These are phyloP conservation scores for Acer saccharum DNA, from an alignment of 345 rosid species.

Conservation along the genomic window DNA sequence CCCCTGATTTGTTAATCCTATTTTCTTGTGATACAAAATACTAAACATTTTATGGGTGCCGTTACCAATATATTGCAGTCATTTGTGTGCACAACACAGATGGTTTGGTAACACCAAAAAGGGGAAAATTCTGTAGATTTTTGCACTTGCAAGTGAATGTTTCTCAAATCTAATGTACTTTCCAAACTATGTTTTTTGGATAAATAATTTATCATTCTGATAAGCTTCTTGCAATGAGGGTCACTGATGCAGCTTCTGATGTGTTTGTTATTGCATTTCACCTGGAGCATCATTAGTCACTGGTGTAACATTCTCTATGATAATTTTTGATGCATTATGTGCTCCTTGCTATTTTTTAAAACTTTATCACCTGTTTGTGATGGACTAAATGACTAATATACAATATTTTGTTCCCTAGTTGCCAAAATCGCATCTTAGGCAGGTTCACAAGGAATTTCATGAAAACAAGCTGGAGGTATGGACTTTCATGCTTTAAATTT, in stretches of 20 bases:
- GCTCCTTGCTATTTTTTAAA: neutral
- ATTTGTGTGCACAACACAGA: constrained; percentile 1
- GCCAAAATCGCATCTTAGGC: constrained; percentile 72
- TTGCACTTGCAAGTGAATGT: constrained; percentile 4
- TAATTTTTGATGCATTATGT: neutral
- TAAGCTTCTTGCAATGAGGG: neutral
- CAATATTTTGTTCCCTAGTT: constrained; percentile 46
- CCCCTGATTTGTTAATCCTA: neutral
- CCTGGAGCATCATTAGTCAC: neutral
- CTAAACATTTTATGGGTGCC: neutral
- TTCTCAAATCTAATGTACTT: neutral
- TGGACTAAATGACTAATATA: constrained; percentile 5
- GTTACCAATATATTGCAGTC: neutral
- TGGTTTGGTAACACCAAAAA: neutral
- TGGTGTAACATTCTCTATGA: neutral
- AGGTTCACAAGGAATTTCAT: constrained; percentile 77
- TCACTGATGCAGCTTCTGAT: neutral
- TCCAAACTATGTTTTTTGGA: neutral
- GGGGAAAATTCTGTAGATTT: neutral
- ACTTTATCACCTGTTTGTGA: neutral
- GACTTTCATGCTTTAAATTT: constrained; percentile 1
- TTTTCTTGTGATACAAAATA: constrained; percentile 2
- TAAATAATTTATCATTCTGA: neutral
- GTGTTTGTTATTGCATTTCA: neutral
- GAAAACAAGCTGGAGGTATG: constrained; percentile 70